Base-by-base conservation (phyloP, 2,329 filamentous ascomycete genomes). In the Colletotrichum sp. region DNA sequence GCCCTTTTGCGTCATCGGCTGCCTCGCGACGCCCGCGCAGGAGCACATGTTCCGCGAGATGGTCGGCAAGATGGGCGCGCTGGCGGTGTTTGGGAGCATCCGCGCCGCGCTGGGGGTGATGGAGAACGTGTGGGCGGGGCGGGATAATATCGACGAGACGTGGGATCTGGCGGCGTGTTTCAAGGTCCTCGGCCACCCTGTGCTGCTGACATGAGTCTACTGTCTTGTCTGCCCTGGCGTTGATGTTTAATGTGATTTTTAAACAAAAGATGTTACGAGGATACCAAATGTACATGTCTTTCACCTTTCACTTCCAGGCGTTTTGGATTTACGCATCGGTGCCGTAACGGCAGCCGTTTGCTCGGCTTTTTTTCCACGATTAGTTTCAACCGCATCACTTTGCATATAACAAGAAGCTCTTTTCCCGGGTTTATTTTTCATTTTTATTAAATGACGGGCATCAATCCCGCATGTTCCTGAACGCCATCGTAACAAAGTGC, bases 151-250 rank as follows among this genome's bases (percentile, higher is more conserved):
- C 12, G 86, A 87, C 68, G 84, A 85, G 77, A 83, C 80, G 25
- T 89, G 86, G 87, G 87, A 88, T 70, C 77, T 88, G 59, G 82
- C 82, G 16, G 85, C 83, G 69, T 89, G 86, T 75, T 80, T 89
- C 72, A 85, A 84, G 70, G 79, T 85, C 57, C 78, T 86, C 19
- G 85, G 85, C 30, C 82, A 86, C 73, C 81, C 83, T 71, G 82
- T 86, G 78, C 82, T 87, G 71, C 67, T 87, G 75, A 84, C 86
- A 74, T 86, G 60, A 76, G 4, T 15, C 7, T 22, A 16, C 1
- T 28, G 27, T 28, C n/a, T 28, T 12, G 8, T 3, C 19, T n/a
- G 34, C 1, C 3, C 66, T 25, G 48, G 63, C 60, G 69, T 65
- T 63, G 9, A 63, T 63, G 30, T 63, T 52, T 52, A 4, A n/a